Conservation (phyloP, 2,329 filamentous ascomycete species). For the Penicillium glabrum region DNA sequence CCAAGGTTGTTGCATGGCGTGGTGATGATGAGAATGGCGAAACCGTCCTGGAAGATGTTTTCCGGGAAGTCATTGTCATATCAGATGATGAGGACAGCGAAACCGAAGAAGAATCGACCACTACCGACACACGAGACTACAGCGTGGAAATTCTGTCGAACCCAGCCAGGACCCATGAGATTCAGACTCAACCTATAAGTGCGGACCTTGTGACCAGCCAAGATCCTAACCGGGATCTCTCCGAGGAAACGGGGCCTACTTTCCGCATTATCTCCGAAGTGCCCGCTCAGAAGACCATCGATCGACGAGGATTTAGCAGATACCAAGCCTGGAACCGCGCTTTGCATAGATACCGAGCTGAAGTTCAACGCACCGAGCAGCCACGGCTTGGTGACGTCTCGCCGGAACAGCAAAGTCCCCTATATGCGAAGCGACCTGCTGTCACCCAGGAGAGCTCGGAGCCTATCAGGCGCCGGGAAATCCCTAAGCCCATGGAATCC, state of each 20-base stretch:
- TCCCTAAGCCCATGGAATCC: conserved; percentile 10
- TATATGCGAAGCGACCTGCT: conserved; percentile 19
- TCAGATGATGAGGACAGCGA: conserved; percentile 60
- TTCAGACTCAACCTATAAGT: conserved; percentile 32
- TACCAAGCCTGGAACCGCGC: conserved; percentile 50
- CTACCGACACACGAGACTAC: conserved; percentile 31
- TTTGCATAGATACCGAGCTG: conserved; percentile 40
- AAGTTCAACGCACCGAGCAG: conserved; percentile 18
- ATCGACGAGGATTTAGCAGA: conserved; percentile 47
- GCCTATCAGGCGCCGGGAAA: conserved; percentile 9
- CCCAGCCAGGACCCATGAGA: conserved; percentile 34
- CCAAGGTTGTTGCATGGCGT: conserved; percentile 62
- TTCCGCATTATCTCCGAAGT: conserved; percentile 36
- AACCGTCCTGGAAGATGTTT: conserved; percentile 59
- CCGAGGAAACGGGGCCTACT: conserved; percentile 37
- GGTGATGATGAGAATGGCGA: conserved; percentile 57
- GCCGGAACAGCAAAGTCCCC: conserved; percentile 16
- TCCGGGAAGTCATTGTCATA: conserved; percentile 64
- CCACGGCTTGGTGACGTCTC: conserved; percentile 6
- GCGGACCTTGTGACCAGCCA: conserved; percentile 19
- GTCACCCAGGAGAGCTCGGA: conserved; percentile 18
- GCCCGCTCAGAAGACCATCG: conserved; percentile 35
- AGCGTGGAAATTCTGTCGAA: conserved; percentile 47
- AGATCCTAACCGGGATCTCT: conserved; percentile 27
- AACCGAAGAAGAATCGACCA: conserved; percentile 36